Base-by-base conservation (phyloP, 768 basidiomycete genomes). In the Clitopilus hobsonii region DNA sequence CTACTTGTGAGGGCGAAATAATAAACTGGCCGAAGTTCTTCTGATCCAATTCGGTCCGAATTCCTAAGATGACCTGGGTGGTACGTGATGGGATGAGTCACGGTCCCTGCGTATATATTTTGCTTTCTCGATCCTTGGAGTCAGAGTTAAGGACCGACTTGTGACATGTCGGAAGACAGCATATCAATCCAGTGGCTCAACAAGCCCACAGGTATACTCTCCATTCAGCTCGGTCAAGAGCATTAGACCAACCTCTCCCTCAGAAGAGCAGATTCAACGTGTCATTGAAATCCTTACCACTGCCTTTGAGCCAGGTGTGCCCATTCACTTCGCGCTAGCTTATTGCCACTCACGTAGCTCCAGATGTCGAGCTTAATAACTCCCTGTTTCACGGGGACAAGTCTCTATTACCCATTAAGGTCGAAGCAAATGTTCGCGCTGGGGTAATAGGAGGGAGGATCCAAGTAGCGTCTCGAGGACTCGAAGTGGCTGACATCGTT, bases 371-470 rank as follows among this genome's bases (percentile, higher is more conserved):
- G 8, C n/a, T 36, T 10, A 10, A 36, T 10, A 36, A 4, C 32
- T 36, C 13, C n/a, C 32, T 36, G 13, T 36, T 36, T n/a, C 32
- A 36, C n/a, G 61, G 61, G 14, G 59, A 65, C 36, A 27, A 52
- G 28, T 60, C 61, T 0, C 56, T 67, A 3, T 26, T 58, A 5
- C 60, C 56, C 22, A 30, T 48, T 5, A 38, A 58, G 25, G 38
- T 62, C 25, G 51, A 45, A 1, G 59, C 61, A 13, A 60, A 58
- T 36, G 54, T 61, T 13, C 50, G 56, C 30, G 56, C 53, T 41
- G 56, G 56, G 18, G 27, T 55, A 6, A 49, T 64, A 20, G 55
- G 58, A 7, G 62, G 62, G 26, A 52, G 63, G 54, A 50, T 65
- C 16, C 55, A 57, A 25, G 52, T 63, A 6, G 60, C 59, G 28